Evolutionary conservation across 192 early-diverging fungal species (phyloP).

Genomic region (Coemansia sp.): DNA sequence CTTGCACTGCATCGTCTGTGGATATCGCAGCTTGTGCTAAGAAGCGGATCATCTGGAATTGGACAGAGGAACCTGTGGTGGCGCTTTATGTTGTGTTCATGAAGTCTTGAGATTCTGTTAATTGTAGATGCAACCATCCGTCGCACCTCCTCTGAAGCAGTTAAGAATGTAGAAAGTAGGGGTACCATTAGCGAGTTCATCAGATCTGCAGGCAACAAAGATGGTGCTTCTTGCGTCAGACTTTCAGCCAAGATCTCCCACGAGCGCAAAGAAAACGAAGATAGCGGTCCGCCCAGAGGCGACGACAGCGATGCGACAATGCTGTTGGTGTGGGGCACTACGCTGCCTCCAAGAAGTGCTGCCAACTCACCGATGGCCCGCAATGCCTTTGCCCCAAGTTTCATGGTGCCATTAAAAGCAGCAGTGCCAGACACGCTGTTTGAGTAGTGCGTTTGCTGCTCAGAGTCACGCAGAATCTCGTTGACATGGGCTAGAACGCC

Average conservation of each 20-base stretch:
- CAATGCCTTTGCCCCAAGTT: conserved; percentile 24
- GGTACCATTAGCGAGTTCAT: conserved; percentile 51
- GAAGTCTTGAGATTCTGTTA: conserved; percentile 24
- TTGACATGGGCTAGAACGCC: conserved; percentile 55
- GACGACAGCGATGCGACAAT: conserved; percentile 48
- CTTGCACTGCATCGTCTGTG: conserved; percentile 12
- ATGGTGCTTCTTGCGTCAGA: conserved; percentile 5
- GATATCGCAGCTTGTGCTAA: conserved; percentile 20
- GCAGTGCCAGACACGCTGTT: not conserved
- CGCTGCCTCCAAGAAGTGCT: conserved; percentile 25
- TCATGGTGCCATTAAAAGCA: conserved; percentile 6
- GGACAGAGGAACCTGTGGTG: conserved; percentile 33
- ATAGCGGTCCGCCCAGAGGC: conserved; percentile 25
- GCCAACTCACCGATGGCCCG: conserved; percentile 44
- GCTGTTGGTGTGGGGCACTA: conserved; percentile 34
- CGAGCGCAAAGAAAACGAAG: conserved; percentile 19
- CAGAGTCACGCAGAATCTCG: conserved; percentile 41
- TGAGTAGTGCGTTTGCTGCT: not conserved
- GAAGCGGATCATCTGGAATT: conserved; percentile 47
- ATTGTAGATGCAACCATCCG: conserved; percentile 22
- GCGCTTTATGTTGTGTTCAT: conserved; percentile 15
- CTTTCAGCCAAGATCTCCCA: conserved; percentile 44
- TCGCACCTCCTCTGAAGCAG: conserved; percentile 1
- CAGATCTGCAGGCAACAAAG: conserved; percentile 31
- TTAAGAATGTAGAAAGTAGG: conserved; percentile 32